A percentile compares a stretch with the other conserved stretches of the same genome.
Conservation (phyloP, 441 rosid species). For the California macrophylla region DNA sequence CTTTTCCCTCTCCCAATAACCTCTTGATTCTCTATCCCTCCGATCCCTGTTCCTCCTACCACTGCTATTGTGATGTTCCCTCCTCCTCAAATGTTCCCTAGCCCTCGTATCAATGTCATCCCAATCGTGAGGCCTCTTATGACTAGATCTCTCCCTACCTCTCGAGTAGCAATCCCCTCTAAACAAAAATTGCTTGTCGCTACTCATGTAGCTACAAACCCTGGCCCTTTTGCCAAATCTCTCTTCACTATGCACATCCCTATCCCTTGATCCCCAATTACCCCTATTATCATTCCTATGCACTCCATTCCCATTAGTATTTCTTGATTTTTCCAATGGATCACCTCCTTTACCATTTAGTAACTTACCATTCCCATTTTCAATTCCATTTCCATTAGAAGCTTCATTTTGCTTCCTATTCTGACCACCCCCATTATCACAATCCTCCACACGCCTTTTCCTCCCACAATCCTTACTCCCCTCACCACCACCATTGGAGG, state of each 20-base stretch:
- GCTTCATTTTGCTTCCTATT: not conserved
- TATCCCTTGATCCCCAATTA: constrained; percentile 26
- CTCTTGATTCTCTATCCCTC: constrained; percentile 62
- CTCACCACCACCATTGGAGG: constrained; percentile 16
- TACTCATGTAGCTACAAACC: constrained; percentile 23
- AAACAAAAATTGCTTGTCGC: constrained; percentile 29
- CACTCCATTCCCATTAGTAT: constrained; percentile 26
- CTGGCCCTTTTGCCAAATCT: constrained; percentile 47
- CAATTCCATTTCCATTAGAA: not conserved
- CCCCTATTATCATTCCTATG: constrained; percentile 21
- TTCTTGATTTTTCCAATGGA: constrained; percentile 18
- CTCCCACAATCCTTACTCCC: constrained; percentile 16
- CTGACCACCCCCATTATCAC: constrained; percentile 14
- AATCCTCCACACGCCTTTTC: constrained; percentile 20
- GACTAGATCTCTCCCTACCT: constrained; percentile 44
- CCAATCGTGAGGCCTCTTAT: constrained; percentile 58
- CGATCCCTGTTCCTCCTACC: constrained; percentile 54
- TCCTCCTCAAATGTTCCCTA: constrained; percentile 49
- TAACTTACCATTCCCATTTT: not conserved
- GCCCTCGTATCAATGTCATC: constrained; percentile 53
- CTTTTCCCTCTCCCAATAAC: constrained; percentile 97
- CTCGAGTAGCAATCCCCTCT: constrained; percentile 41
- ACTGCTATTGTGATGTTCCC: constrained; percentile 36
- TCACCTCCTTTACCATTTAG: constrained; percentile 20
- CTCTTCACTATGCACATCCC: constrained; percentile 37